These are phyloP conservation scores for Kalanchoe fedtschenkoi DNA, from an alignment of 164 flowering plant genomes.

Conservation along the genomic window DNA sequence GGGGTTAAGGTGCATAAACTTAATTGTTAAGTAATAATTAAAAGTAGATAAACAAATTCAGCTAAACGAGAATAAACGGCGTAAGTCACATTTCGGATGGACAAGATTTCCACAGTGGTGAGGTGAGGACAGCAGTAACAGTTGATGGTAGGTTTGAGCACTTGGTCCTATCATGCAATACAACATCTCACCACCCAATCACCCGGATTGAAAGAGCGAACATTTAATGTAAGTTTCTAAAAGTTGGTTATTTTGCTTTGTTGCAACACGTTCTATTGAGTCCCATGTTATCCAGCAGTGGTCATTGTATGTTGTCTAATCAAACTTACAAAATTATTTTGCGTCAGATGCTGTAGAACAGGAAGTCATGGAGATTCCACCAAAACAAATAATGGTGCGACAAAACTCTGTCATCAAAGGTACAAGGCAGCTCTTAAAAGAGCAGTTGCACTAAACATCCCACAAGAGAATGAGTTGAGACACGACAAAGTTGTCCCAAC, in stretches of 20 bases:
- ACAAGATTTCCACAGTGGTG: conserved; percentile 49
- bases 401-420: conserved; percentile 31
- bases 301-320: background rate
- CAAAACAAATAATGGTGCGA: conserved; percentile 49
- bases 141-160: conserved; percentile 75
- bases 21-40: no score
- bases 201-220: conserved; percentile 55
- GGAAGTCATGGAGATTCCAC: conserved; percentile 46
- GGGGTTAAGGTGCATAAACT: no score
- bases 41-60: no score
- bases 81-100: conserved; percentile 33
- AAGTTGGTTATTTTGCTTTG: background rate
- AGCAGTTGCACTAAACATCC: conserved; percentile 41
- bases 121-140: conserved; percentile 66
- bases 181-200: conserved; percentile 55
- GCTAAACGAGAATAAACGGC: no score
- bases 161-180: conserved; percentile 61
- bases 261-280: no score
- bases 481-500: no score
- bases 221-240: conserved; percentile 48
- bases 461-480: conserved; percentile 24
- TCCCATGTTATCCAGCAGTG: background rate
- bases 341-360: conserved; percentile 44
- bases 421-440: conserved; percentile 47
- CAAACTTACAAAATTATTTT: background rate